Evolutionary conservation across 768 basidiomycete genomes (phyloP).

Genomic region (Rossbeevera mucosa): DNA sequence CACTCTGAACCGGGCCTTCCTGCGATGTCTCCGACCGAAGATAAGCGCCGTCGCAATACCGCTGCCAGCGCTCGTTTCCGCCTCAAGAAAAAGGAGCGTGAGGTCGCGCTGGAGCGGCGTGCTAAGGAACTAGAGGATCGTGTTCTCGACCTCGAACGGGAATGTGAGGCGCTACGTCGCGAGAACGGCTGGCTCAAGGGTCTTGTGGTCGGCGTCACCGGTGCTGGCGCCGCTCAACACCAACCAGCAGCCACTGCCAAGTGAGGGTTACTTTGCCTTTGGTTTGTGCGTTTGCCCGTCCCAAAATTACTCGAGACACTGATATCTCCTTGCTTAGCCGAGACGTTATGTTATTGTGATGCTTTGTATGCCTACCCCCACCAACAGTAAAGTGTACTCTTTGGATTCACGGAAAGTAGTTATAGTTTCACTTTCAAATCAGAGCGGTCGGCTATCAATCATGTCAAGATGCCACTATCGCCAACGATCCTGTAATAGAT

Average conservation of each 20-base stretch:
- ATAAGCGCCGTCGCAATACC: slow-evolving; percentile 91
- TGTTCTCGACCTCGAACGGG: slow-evolving; percentile 80
- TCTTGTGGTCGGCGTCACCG: slow-evolving; percentile 82
- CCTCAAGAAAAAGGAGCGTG: slow-evolving; percentile 93
- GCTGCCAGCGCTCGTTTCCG: slow-evolving; percentile 92
- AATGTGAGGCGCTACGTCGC: slow-evolving; percentile 81
- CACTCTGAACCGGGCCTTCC: slow-evolving; percentile 12
- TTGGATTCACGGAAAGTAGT: not conserved
- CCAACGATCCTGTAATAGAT: not conserved
- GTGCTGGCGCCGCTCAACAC: slow-evolving; percentile 46
- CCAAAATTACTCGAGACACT: not conserved
- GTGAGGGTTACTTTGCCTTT: not conserved
- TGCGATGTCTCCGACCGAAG: slow-evolving; percentile 59
- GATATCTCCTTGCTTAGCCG: not conserved
- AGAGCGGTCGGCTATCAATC: not conserved
- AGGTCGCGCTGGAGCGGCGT: slow-evolving; percentile 80
- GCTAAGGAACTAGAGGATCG: slow-evolving; percentile 80
- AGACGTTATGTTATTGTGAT: not conserved
- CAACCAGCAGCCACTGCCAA: slow-evolving; percentile 22
- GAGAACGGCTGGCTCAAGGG: slow-evolving; percentile 95
- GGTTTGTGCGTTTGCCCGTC: not conserved
- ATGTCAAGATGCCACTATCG: not conserved
- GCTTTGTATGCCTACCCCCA: not conserved
- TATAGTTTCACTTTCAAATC: too few species aligned
- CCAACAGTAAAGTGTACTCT: not conserved